Evolutionary conservation across 208 protist species (phyloP).

Genomic region (Leishmania tropica): DNA sequence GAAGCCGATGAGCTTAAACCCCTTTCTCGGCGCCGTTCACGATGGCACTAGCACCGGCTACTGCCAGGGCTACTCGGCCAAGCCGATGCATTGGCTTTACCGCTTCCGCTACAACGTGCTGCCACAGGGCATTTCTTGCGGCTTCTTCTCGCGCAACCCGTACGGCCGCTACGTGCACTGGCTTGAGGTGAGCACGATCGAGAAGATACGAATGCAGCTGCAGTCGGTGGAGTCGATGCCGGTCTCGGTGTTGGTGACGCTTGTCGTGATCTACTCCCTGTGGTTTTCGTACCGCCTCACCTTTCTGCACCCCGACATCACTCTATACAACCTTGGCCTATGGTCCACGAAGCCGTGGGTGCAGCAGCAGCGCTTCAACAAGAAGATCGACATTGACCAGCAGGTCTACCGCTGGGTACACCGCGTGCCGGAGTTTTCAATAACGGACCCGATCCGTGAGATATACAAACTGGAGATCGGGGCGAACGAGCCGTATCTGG

Average conservation of each 20-base stretch:
- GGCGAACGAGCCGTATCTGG: conserved; percentile 83
- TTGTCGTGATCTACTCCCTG: conserved; percentile 58
- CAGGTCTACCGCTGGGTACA: conserved; percentile 85
- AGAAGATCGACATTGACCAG: conserved; percentile 83
- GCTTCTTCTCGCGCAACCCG: conserved; percentile 86
- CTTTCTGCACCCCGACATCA: conserved; percentile 86
- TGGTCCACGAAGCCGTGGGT: conserved; percentile 85
- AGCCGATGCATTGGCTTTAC: conserved; percentile 84
- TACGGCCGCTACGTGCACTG: conserved; percentile 85
- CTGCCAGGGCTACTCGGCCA: conserved; percentile 65
- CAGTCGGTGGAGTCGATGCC: conserved; percentile 66
- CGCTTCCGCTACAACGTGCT: conserved; percentile 85
- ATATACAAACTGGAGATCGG: conserved; percentile 61
- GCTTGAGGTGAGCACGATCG: conserved; percentile 87
- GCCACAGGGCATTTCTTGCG: conserved; percentile 60
- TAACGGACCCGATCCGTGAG: conserved; percentile 65
- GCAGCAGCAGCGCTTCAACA: conserved; percentile 86
- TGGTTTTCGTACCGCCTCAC: conserved; percentile 80
- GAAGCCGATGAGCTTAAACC: conserved; percentile 80
- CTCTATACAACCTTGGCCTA: conserved; percentile 82
- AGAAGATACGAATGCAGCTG: conserved; percentile 78
- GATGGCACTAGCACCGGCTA: conserved; percentile 79
- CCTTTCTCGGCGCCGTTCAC: conserved; percentile 67
- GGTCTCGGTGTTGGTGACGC: conserved; percentile 39
- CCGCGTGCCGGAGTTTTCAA: conserved; percentile 70